These are phyloP conservation scores for Punctularia strigosozonata DNA, from an alignment of 768 basidiomycete species.

Conservation along the genomic window DNA sequence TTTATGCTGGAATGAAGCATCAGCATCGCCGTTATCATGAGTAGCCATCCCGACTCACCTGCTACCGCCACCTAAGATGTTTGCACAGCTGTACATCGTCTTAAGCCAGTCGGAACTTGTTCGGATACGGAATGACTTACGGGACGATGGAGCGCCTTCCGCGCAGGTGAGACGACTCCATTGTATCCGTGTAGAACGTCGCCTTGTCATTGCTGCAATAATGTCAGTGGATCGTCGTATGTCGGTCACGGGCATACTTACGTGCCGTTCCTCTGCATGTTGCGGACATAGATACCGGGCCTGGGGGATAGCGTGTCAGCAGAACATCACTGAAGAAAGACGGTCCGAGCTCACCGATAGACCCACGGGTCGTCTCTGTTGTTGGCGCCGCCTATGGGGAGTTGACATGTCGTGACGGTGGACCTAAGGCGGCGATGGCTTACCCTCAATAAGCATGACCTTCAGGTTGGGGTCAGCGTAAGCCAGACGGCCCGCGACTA, in stretches of 20 bases:
- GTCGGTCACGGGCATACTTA: slow-evolving; percentile 18
- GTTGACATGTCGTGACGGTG: neutral
- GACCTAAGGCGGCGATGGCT: slow-evolving; percentile 1
- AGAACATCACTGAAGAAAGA: neutral
- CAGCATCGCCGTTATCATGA: neutral
- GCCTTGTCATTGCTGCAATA: slow-evolving; percentile 54
- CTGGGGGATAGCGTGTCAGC: slow-evolving; percentile 17
- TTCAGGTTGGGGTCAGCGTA: slow-evolving; percentile 63
- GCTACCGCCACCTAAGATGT: slow-evolving; percentile 40
- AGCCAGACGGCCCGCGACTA: slow-evolving; percentile 57
- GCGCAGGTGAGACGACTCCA: slow-evolving; percentile 43
- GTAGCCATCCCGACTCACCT: slow-evolving; percentile 22
- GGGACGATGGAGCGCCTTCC: slow-evolving; percentile 59
- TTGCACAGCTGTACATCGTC: slow-evolving; percentile 42
- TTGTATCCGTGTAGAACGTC: slow-evolving; percentile 57
- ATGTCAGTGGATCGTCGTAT: neutral
- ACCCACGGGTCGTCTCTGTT: slow-evolving; percentile 70
- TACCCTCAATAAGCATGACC: slow-evolving; percentile 68
- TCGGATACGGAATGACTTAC: too few species aligned
- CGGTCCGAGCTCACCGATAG: slow-evolving; percentile 30
- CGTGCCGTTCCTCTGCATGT: slow-evolving; percentile 64
- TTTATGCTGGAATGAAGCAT: slow-evolving; percentile 39
- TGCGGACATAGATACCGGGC: slow-evolving; percentile 57
- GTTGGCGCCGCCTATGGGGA: slow-evolving; percentile 43
- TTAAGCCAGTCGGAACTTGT: too few species aligned